Base-by-base conservation (phyloP, 164 flowering plant species). In the Tetracentron sinense region DNA sequence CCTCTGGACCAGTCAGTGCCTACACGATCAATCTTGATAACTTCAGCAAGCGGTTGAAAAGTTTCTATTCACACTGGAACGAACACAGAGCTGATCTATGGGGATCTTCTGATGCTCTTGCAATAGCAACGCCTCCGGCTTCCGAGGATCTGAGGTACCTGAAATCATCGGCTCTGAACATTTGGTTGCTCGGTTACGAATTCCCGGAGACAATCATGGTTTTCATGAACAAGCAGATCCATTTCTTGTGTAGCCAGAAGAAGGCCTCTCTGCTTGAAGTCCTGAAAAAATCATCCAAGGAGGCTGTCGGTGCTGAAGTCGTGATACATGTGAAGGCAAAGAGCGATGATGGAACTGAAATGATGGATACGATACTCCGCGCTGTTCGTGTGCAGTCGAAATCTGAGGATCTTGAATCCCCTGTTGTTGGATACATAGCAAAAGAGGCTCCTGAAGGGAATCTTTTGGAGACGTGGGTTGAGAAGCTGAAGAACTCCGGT, bases 361-460 rank as follows among this genome's bases (percentile, higher is more conserved):
- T 51, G 49, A 82, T 85, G 86, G 84, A 80, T 58, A 57, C 58
- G 14, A 68, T 82, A 26, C 49, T 81, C n/a, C 63, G 54, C 31
- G 77, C 79, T 8, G 62, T 75, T 21, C 58, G 30, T 42, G 56
- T 70, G 20, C 78, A 68, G 51, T 63, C 79, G 14, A 64, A 58
- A 30, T 61, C 52, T 6, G 65, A 8, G 4, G 38, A 8, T 8
- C 4, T 4, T 4, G 38, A 33, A 33, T 33, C 38, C 38, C 8
- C 79, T 50, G 47, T 75, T 29, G 68, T 85, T 57, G 90, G 90
- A 33, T 54, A 83, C 72, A 58, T 83, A 11, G 80, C 75, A 20
- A 75, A 74, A 66, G 90, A 85, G 71, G 74, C 68, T 26, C 90
- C 90, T 44, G 90, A 83, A 65, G 90, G 90, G n/a, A 76, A 72